A percentile compares a stretch with the other conserved stretches of the same genome.
phyloP scores from a whole-genome alignment of 495 filamentous ascomycete genomes.

The Extremus antarcticus region DNA sequence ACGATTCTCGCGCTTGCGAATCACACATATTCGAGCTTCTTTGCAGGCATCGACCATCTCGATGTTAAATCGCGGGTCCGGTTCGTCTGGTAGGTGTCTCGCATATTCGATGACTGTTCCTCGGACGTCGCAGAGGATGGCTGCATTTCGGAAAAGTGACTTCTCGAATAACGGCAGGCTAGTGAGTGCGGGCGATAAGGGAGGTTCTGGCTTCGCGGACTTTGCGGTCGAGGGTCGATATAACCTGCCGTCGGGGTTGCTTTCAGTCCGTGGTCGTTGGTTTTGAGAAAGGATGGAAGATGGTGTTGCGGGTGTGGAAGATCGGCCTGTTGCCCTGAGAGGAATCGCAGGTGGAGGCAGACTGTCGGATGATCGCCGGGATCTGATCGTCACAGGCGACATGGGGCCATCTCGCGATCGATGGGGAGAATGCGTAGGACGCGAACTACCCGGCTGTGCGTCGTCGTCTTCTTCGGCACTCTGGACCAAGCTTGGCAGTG shows the following conservation, averaged over 20 bases:
- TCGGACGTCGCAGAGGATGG: slow-evolving; percentile 31
- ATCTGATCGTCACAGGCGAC: background rate
- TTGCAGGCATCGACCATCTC: slow-evolving; percentile 24
- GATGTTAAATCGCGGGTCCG: slow-evolving; percentile 21
- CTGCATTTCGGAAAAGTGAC: slow-evolving; percentile 27
- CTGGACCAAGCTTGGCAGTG: background rate
- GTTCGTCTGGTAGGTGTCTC: slow-evolving; percentile 19
- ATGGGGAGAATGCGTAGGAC: background rate
- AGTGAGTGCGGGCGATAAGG: background rate
- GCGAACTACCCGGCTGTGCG: background rate
- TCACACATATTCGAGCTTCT: slow-evolving; percentile 23
- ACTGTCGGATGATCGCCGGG: background rate
- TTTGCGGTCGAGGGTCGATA: background rate
- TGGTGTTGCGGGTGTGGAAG: background rate
- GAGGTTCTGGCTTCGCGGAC: slow-evolving; percentile 1
- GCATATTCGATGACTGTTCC: slow-evolving; percentile 28
- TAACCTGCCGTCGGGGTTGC: background rate
- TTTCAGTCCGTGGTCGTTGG: background rate
- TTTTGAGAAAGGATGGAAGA: background rate
- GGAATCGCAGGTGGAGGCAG: background rate
- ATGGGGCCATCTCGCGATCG: background rate
- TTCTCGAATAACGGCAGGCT: slow-evolving; percentile 23
- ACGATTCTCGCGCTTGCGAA: slow-evolving; percentile 25
- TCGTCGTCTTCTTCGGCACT: background rate
- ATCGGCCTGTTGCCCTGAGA: background rate